A percentile compares a stretch with the other conserved stretches of the same genome.
Conservation (phyloP, 73 alveolate genomes). For the Paramecium octaurelia region DNA sequence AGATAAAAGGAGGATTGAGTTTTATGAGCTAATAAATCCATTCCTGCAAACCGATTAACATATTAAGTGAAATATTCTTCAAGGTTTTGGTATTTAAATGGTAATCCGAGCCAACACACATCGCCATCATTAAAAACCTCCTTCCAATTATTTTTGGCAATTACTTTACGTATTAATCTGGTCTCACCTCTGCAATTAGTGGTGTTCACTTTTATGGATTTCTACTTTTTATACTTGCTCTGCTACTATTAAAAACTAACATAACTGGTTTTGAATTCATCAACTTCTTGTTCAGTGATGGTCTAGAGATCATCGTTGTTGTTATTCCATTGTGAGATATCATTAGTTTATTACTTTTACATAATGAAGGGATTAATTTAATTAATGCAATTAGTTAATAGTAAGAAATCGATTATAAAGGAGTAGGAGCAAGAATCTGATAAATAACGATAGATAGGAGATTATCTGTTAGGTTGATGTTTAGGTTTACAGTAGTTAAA, state of each 20-base stretch:
- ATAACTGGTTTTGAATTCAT: not conserved
- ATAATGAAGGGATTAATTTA: not conserved
- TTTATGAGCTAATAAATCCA: conserved; percentile 81
- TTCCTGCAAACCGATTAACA: conserved; percentile 73
- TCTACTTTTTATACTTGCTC: not conserved
- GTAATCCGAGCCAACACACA: conserved; percentile 65
- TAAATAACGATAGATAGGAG: conserved; percentile 22
- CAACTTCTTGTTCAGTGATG: not conserved
- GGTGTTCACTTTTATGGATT: conserved; percentile 17
- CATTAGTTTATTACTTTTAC: not conserved
- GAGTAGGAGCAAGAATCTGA: not conserved
- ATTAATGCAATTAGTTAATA: not conserved
- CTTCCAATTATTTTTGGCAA: conserved; percentile 58
- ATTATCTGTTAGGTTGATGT: not conserved
- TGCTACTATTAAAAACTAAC: not conserved
- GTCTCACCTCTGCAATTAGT: conserved; percentile 39
- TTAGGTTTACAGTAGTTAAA: conserved; percentile 17
- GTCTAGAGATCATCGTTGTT: not conserved
- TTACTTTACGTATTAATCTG: not conserved
- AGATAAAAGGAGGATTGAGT: conserved; percentile 66
- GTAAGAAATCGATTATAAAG: not conserved
- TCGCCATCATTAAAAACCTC: conserved; percentile 59
- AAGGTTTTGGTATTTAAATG: conserved; percentile 40
- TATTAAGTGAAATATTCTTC: conserved; percentile 48
- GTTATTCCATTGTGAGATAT: not conserved